These are phyloP conservation scores for Micromonas pusilla DNA, from an alignment of 139 green algal species.

Conservation along the genomic window DNA sequence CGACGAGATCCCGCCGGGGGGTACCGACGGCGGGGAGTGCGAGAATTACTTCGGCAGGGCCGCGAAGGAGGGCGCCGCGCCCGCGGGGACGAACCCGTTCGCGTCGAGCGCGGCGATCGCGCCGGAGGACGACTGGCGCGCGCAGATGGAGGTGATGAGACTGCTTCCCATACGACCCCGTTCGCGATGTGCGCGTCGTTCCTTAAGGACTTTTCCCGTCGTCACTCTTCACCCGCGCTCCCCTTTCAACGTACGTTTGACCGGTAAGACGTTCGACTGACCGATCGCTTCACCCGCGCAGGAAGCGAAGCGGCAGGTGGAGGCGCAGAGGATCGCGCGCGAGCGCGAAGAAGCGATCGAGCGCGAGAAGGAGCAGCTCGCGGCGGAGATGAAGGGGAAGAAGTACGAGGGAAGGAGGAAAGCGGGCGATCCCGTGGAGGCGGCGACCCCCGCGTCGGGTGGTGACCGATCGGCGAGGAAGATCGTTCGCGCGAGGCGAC, in stretches of 20 bases:
- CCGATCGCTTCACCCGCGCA: too few species aligned
- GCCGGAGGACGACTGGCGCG: background rate
- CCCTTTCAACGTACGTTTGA: too few species aligned
- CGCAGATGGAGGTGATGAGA: background rate
- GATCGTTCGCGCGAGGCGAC: background rate
- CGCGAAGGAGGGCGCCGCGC: background rate
- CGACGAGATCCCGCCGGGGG: background rate
- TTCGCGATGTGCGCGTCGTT: too few species aligned
- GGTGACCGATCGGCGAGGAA: too few species aligned
- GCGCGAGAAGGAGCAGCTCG: background rate
- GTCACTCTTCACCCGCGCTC: too few species aligned
- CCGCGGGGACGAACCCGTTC: conserved; percentile 7
- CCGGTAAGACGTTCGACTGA: too few species aligned
- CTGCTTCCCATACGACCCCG: too few species aligned
- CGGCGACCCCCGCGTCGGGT: too few species aligned
- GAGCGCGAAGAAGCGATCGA: background rate
- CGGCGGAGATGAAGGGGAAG: background rate
- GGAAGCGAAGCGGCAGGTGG: background rate
- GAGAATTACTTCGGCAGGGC: conserved; percentile 13
- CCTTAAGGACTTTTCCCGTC: too few species aligned
- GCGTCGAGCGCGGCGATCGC: background rate
- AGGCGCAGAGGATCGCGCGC: background rate
- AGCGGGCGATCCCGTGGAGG: background rate
- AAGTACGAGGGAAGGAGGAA: background rate
- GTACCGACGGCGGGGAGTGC: background rate